These are phyloP conservation scores for Hortaea sp. DNA, from an alignment of 2,329 filamentous ascomycete genomes.

Conservation along the genomic window DNA sequence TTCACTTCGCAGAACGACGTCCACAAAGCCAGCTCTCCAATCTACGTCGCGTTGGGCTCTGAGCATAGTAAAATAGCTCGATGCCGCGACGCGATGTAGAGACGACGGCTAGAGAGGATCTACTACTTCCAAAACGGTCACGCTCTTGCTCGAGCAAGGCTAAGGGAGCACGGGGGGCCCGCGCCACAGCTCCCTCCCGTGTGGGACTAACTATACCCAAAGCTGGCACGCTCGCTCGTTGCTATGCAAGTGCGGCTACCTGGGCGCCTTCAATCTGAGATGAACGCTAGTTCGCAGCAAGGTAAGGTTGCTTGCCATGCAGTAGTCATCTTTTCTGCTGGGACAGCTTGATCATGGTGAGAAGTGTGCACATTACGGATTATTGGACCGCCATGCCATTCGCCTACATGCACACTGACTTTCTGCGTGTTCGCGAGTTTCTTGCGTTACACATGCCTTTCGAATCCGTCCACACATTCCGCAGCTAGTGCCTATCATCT, in stretches of 20 bases:
- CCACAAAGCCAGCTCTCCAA: background rate
- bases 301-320: conserved; percentile 13
- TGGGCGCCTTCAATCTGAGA: background rate
- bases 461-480: conserved; percentile 14
- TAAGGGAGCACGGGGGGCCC: conserved; percentile 17
- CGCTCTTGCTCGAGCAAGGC: conserved; percentile 12
- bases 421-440: conserved; percentile 1
- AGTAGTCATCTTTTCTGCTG: conserved; percentile 13
- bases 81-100: conserved; percentile 7
- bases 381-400: no score
- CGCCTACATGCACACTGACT: no score
- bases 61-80: no score
- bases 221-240: conserved; percentile 13
- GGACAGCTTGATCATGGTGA: no score
- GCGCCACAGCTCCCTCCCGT: conserved; percentile 21
- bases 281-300: conserved; percentile 11
- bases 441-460: conserved; percentile 13
- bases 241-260: conserved; percentile 3
- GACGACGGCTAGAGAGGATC: conserved; percentile 5
- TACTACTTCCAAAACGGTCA: conserved; percentile 21
- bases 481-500: conserved; percentile 13
- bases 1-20: conserved; percentile 9
- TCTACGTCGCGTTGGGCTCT: no score
- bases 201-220: conserved; percentile 18
- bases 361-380: no score